Evolutionary conservation across 257 asterid species (phyloP).

Genomic region (Ophiorrhiza pumila): DNA sequence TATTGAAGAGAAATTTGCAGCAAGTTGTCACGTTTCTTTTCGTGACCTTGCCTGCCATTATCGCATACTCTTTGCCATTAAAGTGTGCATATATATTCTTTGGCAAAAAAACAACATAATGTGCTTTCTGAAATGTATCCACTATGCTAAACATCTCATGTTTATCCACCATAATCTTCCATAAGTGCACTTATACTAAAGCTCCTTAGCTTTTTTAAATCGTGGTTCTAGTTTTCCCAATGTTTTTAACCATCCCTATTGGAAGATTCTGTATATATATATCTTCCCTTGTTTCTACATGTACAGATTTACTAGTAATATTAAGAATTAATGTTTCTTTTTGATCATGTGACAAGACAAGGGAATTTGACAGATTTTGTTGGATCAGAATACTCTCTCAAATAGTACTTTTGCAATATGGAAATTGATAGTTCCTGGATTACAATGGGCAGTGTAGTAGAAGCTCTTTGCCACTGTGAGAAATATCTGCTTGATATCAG

Average conservation of each 20-base stretch:
- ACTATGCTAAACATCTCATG: not conserved
- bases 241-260: not conserved
- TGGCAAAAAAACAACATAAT: not conserved
- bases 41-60: conserved; percentile 26
- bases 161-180: not conserved
- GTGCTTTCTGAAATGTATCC: conserved; percentile 14
- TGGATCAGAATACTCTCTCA: conserved; percentile 40
- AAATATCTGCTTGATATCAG: conserved; percentile 47
- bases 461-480: conserved; percentile 56
- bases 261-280: too few species aligned
- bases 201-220: not conserved
- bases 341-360: not conserved
- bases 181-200: not conserved
- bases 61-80: too few species aligned
- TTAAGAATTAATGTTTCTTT: not conserved
- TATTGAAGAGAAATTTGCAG: not conserved
- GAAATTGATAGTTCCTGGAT: conserved; percentile 39
- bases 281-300: not conserved
- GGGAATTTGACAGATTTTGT: not conserved
- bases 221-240: not conserved
- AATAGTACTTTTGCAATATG: conserved; percentile 77
- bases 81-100: conserved; percentile 3
- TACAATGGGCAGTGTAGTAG: conserved; percentile 57
- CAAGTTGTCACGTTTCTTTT: conserved; percentile 5
- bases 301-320: not conserved